Base-by-base conservation (phyloP, 75 land plant genomes). In the Ceratopteris richardii region DNA sequence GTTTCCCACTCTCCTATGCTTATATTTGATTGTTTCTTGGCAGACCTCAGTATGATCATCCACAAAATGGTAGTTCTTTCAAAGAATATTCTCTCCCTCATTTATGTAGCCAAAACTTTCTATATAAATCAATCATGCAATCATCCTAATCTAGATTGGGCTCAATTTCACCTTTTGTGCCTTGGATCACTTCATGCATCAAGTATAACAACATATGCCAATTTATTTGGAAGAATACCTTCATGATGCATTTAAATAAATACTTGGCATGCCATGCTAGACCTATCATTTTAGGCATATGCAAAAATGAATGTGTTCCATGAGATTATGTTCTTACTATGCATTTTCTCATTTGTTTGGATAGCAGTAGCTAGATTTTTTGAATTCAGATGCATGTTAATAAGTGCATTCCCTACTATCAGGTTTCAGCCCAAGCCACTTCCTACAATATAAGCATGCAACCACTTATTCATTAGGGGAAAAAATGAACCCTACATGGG, bases 1-100 rank as follows among this genome's bases (percentile, higher is more conserved):
- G 79, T 75, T 11, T 74, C 80, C 46, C 42, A 50, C 33, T 82
- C 75, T 29, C 67, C 82, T 0, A 59, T 27, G 19, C 66, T 60
- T 21, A 77, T 10, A 44, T 82, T 57, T 3, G 44, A 51, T 27
- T 70, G 65, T 24, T 41, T 55, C 54, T 58, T 65, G 54, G 69
- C 67, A 1, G 76, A 70, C 42, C 47, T 28, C 20, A 78, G 79
- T 52, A 82, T 60, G 26, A 77, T 65, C 42, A 72, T 77, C 82
- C 82, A 82, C 13, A 64, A 48, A 7, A 60, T 25, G 2, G 75
- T 69, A 54, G 74, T 74, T 2, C 82, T 78, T n/a, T n/a, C n/a
- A 33, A 75, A 18, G 67, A 24, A 82, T 70, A 10, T 78, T 68
- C 56, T 57, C 57, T 37, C 77, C 80, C 61, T 77, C 77, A 53